Percentiles rank a stretch among this genome's conserved stretches.
phyloP scores from a whole-genome alignment of 2,329 filamentous ascomycete genomes.

The Exophiala viscosa region DNA sequence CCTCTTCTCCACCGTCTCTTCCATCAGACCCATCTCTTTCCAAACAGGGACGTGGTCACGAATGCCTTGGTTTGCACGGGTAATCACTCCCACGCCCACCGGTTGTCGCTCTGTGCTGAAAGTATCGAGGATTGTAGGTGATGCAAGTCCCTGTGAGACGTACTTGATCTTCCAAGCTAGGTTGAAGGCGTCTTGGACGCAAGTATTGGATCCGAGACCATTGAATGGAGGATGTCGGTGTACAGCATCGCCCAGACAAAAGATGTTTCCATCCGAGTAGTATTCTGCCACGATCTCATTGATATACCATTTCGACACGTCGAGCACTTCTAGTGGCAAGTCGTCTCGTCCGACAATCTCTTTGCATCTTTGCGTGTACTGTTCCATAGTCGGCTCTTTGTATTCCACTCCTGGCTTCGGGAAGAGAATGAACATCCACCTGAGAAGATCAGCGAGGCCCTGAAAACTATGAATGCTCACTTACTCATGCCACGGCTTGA shows the following conservation, averaged over 20 bases:
- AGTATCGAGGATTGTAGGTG: constrained; percentile 30
- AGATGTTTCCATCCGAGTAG: constrained; percentile 42
- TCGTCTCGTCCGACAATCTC: constrained; percentile 56
- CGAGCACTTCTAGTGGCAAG: constrained; percentile 49
- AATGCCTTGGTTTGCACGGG: constrained; percentile 56
- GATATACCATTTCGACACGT: constrained; percentile 57
- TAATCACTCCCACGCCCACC: constrained; percentile 46
- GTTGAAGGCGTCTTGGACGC: constrained; percentile 38
- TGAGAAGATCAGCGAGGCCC: constrained; percentile 5
- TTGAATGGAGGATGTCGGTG: constrained; percentile 38
- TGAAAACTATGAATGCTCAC: neutral
- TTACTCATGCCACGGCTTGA: constrained; percentile 58
- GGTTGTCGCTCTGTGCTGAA: constrained; percentile 37
- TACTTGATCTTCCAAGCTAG: constrained; percentile 38
- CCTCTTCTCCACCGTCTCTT: constrained; percentile 40
- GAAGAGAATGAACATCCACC: constrained; percentile 56
- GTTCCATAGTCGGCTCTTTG: constrained; percentile 46
- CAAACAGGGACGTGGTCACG: constrained; percentile 50
- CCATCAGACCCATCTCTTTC: constrained; percentile 45
- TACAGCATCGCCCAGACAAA: constrained; percentile 39
- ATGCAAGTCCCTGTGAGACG: constrained; percentile 33
- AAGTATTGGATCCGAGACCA: constrained; percentile 38
- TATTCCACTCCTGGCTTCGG: constrained; percentile 37
- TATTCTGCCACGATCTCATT: constrained; percentile 59
- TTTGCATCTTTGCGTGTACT: constrained; percentile 46